Percentiles rank a stretch among this genome's conserved stretches.
Evolutionary conservation across 768 basidiomycete genomes (phyloP).

Genomic region (Porpolomopsis calyptriformis): DNA sequence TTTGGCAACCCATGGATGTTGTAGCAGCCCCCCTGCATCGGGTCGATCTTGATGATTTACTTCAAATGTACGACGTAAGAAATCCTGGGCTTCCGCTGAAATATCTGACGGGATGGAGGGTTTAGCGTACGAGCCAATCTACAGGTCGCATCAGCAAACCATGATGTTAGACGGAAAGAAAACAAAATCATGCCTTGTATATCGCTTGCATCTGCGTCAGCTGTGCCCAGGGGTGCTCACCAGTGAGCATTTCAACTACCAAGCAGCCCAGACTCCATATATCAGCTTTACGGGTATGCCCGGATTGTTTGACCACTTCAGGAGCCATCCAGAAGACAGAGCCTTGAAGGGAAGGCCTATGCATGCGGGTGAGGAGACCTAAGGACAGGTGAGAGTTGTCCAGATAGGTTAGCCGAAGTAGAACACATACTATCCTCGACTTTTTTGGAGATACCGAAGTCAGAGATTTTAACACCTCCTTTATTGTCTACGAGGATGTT

Average conservation of each 20-base stretch:
- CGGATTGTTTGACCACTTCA: slow-evolving; percentile 93
- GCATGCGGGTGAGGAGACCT: slow-evolving; percentile 47
- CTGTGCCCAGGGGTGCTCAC: slow-evolving; percentile 91
- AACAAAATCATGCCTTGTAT: slow-evolving; percentile 57
- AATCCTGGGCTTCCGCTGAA: slow-evolving; percentile 77
- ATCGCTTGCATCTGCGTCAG: slow-evolving; percentile 99
- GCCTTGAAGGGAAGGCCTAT: slow-evolving; percentile 90
- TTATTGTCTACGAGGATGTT: slow-evolving; percentile 98
- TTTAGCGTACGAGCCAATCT: slow-evolving; percentile 89
- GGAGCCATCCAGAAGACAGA: slow-evolving; percentile 99
- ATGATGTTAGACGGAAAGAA: neutral
- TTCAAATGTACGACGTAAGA: slow-evolving; percentile 80
- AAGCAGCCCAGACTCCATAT: slow-evolving; percentile 96
- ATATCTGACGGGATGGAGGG: slow-evolving; percentile 89
- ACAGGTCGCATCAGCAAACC: neutral
- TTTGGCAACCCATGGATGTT: slow-evolving; percentile 60
- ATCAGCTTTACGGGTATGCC: slow-evolving; percentile 85
- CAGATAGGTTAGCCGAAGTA: neutral
- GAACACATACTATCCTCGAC: slow-evolving; percentile 79
- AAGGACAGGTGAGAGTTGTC: neutral
- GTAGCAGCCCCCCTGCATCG: slow-evolving; percentile 63
- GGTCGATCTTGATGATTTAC: slow-evolving; percentile 74
- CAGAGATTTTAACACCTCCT: slow-evolving; percentile 94
- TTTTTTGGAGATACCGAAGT: slow-evolving; percentile 96
- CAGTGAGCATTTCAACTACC: slow-evolving; percentile 94